Evolutionary conservation across 163 green algal genomes (phyloP).

Genomic region (Chloroidium sp.): DNA sequence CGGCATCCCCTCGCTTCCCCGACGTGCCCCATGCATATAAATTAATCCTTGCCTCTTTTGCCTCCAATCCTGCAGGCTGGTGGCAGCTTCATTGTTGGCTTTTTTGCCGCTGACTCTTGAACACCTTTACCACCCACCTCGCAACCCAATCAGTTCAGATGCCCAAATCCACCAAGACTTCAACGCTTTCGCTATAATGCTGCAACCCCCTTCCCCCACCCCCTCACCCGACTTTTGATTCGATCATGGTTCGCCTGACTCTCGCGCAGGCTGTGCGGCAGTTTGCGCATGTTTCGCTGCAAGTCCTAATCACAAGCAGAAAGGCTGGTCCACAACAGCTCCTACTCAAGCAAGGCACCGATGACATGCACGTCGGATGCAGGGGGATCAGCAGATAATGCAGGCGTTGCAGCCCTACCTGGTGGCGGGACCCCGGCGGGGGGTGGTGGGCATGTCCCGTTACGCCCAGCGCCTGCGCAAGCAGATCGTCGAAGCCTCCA

Average conservation of each 20-base stretch:
- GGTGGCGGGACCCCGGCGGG: slow-evolving; percentile 38
- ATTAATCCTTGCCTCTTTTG: neutral
- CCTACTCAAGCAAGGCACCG: too few relatives aligned
- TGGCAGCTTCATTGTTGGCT: neutral
- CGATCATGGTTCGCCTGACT: neutral
- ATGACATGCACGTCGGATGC: neutral
- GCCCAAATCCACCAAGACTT: too few relatives aligned
- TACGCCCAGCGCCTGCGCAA: slow-evolving; percentile 47
- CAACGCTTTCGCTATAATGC: too few relatives aligned
- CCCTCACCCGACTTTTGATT: too few relatives aligned
- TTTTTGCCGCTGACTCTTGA: neutral
- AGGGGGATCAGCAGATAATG: slow-evolving; percentile 27
- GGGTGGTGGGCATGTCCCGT: slow-evolving; percentile 50
- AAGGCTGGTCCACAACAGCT: neutral
- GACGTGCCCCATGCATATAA: neutral
- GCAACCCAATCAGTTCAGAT: too few relatives aligned
- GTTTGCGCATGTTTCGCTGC: neutral
- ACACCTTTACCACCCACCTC: neutral
- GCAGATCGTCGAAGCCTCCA: slow-evolving; percentile 36
- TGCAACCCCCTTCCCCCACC: too few relatives aligned
- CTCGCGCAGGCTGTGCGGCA: neutral
- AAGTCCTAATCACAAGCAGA: neutral
- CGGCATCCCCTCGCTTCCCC: neutral
- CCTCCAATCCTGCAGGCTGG: neutral
- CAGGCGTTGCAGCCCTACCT: slow-evolving; percentile 44